Conservation (phyloP, 2,329 filamentous ascomycete species). For the Arachnomyces sp. region DNA sequence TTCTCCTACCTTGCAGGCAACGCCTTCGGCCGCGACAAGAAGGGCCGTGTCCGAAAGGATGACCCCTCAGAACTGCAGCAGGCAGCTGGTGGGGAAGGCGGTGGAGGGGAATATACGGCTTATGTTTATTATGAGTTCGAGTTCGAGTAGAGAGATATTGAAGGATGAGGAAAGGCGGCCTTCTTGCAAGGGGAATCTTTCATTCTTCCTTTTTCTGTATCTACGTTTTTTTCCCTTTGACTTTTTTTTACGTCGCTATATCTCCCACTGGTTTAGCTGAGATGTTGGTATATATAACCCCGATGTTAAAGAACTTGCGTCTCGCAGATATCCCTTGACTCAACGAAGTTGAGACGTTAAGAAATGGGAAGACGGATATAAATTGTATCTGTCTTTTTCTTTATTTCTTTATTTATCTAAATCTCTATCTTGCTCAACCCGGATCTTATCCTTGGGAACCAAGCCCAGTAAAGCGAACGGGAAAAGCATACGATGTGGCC, state of each 20-base stretch:
- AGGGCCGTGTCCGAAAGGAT: constrained; percentile 83
- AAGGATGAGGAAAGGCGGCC: constrained; percentile 9
- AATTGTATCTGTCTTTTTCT: constrained; percentile 2
- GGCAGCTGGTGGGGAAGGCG: constrained; percentile 53
- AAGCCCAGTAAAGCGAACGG: no score
- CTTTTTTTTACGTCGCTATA: not conserved
- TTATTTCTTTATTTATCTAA: not conserved
- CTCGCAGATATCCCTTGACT: not conserved
- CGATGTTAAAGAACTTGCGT: not conserved
- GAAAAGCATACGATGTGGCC: no score
- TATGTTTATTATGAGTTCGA: constrained; percentile 98
- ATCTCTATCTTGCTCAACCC: no score
- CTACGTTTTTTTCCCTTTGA: not conserved
- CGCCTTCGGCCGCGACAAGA: constrained; percentile 88
- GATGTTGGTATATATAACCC: not conserved
- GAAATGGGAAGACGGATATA: constrained; percentile 1
- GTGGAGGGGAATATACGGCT: constrained; percentile 79
- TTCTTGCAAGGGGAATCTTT: not conserved
- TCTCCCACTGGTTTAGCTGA: not conserved
- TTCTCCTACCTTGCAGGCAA: constrained; percentile 94
- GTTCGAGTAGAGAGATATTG: constrained; percentile 42
- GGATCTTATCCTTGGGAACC: no score
- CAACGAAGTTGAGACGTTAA: not conserved
- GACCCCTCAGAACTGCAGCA: constrained; percentile 77
- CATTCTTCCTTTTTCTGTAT: not conserved